phyloP scores from a whole-genome alignment of 352 stramenopile genomes.

The Globisporangium takayamanum region DNA sequence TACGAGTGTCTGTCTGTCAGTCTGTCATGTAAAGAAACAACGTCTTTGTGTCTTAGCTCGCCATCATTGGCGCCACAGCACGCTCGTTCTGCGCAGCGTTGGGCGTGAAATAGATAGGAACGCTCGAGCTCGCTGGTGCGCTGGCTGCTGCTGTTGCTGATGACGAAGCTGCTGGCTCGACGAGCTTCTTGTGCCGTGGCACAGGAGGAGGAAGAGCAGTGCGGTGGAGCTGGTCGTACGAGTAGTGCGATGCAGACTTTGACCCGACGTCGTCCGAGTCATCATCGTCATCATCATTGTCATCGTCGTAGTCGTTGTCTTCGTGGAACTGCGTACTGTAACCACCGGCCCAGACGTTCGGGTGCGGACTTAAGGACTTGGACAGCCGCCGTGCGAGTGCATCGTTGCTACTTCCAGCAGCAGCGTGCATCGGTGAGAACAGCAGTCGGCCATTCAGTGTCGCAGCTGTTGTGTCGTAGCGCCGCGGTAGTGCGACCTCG shows the following conservation, averaged over 20 bases:
- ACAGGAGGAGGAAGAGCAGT: neutral
- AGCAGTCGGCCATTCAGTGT: slow-evolving; percentile 9
- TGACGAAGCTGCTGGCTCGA: neutral
- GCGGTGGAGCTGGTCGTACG: slow-evolving; percentile 4
- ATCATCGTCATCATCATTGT: slow-evolving; percentile 1
- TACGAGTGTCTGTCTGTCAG: neutral
- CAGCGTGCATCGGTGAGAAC: slow-evolving; percentile 17
- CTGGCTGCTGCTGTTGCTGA: neutral
- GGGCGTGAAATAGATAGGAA: slow-evolving; percentile 10
- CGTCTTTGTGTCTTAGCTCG: slow-evolving; percentile 2
- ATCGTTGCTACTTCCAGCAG: neutral
- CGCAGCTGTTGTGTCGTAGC: slow-evolving; percentile 8
- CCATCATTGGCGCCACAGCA: slow-evolving; percentile 10
- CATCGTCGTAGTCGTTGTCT: slow-evolving; percentile 7
- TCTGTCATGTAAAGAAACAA: slow-evolving; percentile 1
- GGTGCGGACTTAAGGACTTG: slow-evolving; percentile 11
- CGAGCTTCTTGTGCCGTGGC: slow-evolving; percentile 1
- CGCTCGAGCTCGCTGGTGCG: neutral
- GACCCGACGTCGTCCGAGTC: slow-evolving; percentile 5
- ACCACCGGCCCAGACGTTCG: slow-evolving; percentile 4
- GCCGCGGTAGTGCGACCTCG: slow-evolving; percentile 12
- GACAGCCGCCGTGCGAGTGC: neutral
- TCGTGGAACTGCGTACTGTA: slow-evolving; percentile 4
- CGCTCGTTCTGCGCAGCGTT: slow-evolving; percentile 8
- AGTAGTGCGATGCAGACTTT: slow-evolving; percentile 11